Conservation (phyloP, 371 early-diverging fungal genomes). For the Mycotypha africana region DNA sequence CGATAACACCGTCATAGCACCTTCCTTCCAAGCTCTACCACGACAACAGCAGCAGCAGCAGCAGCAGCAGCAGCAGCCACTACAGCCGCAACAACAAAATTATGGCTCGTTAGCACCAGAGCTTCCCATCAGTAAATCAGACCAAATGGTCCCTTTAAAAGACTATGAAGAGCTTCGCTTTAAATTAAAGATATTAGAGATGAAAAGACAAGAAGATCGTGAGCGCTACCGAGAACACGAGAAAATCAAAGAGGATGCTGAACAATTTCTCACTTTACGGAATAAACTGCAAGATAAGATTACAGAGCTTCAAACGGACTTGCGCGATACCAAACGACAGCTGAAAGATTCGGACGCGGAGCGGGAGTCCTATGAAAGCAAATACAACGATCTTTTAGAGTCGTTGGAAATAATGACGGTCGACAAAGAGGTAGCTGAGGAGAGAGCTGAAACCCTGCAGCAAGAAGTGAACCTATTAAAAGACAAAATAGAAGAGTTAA, state of each 20-base stretch:
- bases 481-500: conserved; percentile 79
- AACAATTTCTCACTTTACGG: conserved; percentile 60
- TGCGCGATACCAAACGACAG: conserved; percentile 55
- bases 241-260: conserved; percentile 66
- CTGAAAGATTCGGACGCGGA: conserved; percentile 53
- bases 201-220: conserved; percentile 78
- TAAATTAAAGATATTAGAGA: conserved; percentile 73
- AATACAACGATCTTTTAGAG: conserved; percentile 68
- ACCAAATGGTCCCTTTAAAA: conserved; percentile 52
- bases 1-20: too few species aligned
- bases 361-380: conserved; percentile 61
- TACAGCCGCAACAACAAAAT: not conserved
- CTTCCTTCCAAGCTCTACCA: too few species aligned
- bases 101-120: conserved; percentile 33
- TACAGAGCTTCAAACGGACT: conserved; percentile 66
- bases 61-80: conserved; percentile 8
- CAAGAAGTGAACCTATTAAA: conserved; percentile 72
- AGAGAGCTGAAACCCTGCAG: conserved; percentile 71
- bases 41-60: conserved; percentile 9
- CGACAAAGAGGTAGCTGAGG: conserved; percentile 93
- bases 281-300: conserved; percentile 70
- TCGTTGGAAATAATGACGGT: conserved; percentile 80
- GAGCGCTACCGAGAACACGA: conserved; percentile 72
- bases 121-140: conserved; percentile 37
- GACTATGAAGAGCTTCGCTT: conserved; percentile 80